Conservation (phyloP, 176 grass and related monocot species). For the Eremochloa ophiuroides region DNA sequence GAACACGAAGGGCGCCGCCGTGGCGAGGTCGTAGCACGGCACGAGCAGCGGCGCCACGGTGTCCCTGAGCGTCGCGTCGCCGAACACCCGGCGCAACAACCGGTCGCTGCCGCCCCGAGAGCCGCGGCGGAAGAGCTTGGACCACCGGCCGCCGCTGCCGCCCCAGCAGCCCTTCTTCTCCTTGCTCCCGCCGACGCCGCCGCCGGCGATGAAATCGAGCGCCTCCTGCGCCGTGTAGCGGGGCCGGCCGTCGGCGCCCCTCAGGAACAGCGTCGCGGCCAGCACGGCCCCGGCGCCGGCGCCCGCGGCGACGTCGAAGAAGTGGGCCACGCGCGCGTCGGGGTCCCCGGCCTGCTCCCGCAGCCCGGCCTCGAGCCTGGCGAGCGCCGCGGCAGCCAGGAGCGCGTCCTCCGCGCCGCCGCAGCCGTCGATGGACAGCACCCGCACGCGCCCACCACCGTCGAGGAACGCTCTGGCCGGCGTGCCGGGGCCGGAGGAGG, state of each 20-base stretch:
- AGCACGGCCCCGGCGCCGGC: slow-evolving; percentile 54
- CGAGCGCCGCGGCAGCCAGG: slow-evolving; percentile 49
- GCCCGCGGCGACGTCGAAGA: slow-evolving; percentile 72
- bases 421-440: slow-evolving; percentile 74
- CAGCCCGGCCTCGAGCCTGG: slow-evolving; percentile 51
- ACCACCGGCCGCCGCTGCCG: slow-evolving; percentile 17
- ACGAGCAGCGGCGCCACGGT: slow-evolving; percentile 66
- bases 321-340: slow-evolving; percentile 48
- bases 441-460: slow-evolving; percentile 27
- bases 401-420: slow-evolving; percentile 49
- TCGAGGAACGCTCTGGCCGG: neutral
- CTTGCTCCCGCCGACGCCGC: neutral
- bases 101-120: neutral
- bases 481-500: slow-evolving; percentile 43
- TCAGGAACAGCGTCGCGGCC: slow-evolving; percentile 54
- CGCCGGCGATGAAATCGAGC: slow-evolving; percentile 35
- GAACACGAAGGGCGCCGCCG: slow-evolving; percentile 70
- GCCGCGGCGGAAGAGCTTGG: slow-evolving; percentile 25
- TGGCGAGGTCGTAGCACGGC: slow-evolving; percentile 76
- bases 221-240: slow-evolving; percentile 59
- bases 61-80: slow-evolving; percentile 70
- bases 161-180: slow-evolving; percentile 20
- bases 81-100: slow-evolving; percentile 48
- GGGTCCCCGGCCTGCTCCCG: slow-evolving; percentile 30
- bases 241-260: slow-evolving; percentile 46